Conservation (phyloP, 306 rosid species). For the Lagenaria siceraria region DNA sequence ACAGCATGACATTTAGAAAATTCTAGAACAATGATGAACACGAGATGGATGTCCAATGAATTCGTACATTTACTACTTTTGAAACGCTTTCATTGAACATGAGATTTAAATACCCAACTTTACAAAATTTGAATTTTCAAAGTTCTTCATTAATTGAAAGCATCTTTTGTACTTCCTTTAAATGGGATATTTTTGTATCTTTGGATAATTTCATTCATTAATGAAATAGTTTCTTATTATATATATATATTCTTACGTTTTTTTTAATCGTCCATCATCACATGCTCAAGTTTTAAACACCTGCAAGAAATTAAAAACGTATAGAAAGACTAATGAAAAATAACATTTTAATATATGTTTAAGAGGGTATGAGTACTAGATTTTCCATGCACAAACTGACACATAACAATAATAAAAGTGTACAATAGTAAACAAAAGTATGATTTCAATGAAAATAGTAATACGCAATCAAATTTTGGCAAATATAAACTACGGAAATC, state of each 20-base stretch:
- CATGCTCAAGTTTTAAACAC: not conserved
- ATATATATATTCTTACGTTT: too few species aligned
- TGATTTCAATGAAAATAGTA: not conserved
- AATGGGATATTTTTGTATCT: too few species aligned
- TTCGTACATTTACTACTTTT: not conserved
- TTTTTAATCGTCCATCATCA: not conserved
- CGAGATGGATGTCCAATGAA: not conserved
- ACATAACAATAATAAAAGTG: not conserved
- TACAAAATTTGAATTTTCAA: too few species aligned
- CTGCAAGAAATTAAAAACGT: not conserved
- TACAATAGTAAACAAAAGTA: not conserved
- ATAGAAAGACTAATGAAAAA: not conserved
- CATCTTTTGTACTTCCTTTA: too few species aligned
- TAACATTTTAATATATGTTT: not conserved
- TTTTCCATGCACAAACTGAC: not conserved
- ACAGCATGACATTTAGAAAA: not conserved
- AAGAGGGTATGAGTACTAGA: not conserved
- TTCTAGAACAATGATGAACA: not conserved
- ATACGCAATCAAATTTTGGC: not conserved
- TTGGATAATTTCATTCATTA: too few species aligned
- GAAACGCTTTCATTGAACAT: not conserved
- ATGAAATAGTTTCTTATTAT: too few species aligned
- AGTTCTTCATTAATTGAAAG: not conserved
- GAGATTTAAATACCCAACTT: not conserved
- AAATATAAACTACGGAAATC: not conserved